These are phyloP conservation scores for Vinca minor DNA, from an alignment of 257 asterid species.

Conservation along the genomic window DNA sequence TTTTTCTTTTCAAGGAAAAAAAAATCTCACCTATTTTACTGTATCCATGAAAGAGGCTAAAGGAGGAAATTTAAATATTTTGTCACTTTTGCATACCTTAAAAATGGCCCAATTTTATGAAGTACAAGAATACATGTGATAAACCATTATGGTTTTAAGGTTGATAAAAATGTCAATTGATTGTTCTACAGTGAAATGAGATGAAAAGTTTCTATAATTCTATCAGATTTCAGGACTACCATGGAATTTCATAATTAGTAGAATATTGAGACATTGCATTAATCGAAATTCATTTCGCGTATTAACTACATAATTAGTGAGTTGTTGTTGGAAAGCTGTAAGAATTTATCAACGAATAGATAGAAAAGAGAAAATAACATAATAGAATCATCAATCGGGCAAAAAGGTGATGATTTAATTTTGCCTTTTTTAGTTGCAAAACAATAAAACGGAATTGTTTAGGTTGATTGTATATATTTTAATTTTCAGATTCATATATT, in stretches of 20 bases:
- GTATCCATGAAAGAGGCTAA: neutral
- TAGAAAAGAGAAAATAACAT: neutral
- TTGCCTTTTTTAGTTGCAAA: neutral
- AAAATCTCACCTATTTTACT: neutral
- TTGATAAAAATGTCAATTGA: neutral
- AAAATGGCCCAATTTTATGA: neutral
- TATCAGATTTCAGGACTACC: neutral
- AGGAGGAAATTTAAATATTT: neutral
- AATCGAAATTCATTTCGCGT: neutral
- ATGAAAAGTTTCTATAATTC: neutral
- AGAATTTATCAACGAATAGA: neutral
- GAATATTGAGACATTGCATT: conserved; percentile 1
- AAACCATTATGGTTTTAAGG: neutral
- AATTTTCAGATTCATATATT: neutral
- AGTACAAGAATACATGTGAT: neutral
- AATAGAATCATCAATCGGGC: neutral
- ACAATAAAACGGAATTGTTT: neutral
- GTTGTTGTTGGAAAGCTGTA: neutral
- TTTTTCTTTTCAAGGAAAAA: neutral
- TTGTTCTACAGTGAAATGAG: neutral
- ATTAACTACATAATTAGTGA: neutral
- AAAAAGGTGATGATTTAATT: neutral
- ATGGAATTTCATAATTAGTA: neutral
- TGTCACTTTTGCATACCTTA: neutral
- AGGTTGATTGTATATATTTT: neutral